Base-by-base conservation (phyloP, 306 rosid species). In the Mimosa bimucronata region DNA sequence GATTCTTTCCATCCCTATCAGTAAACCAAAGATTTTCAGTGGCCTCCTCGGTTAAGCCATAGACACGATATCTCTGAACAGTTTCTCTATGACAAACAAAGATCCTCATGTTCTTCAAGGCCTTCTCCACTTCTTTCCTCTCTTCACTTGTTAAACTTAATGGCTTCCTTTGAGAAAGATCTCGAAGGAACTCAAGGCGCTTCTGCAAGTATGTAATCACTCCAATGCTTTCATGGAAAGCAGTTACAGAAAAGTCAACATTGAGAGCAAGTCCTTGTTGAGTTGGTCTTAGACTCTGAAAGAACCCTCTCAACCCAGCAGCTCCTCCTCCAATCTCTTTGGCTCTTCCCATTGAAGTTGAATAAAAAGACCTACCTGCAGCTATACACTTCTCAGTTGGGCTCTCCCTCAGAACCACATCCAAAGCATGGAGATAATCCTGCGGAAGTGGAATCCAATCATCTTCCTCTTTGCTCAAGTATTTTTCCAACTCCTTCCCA, bases 81-180 rank as follows among this genome's bases (percentile, higher is more conserved):
- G 97, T 96, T 81, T 96, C 98, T 78, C 99, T 86, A 21, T 96
- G 99, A 85, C 98, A 96, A 85, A 96, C 99, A 81, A 96, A 96
- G 66, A 96, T 81, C 82, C 98, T 89, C 67, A 93, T 89, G 75
- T 90, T 94, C 93, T 92, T 93, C 87, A 96, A 84, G 23, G 97
- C 88, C 87, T 82, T 91, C 81, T 91, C 99, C 77, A 96, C 98
- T 87, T 91, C 94, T 82, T 87, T 90, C 83, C 88, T 93, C 83
- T 96, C 97, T 73, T 86, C 92, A 37, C 81, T 37, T 64, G 75
- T 82, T 73, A 96, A 77, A 60, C 89, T 81, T 79, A 89, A 74
- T 3, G 89, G 88, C 85, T 90, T 91, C 85, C 93, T 87, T 28
- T 88, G 95, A 69, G 97, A 79, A 88, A 90, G 92, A 84, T 93